Conservation (phyloP, 108 stramenopile genomes). For the Cyclotella baltica region DNA sequence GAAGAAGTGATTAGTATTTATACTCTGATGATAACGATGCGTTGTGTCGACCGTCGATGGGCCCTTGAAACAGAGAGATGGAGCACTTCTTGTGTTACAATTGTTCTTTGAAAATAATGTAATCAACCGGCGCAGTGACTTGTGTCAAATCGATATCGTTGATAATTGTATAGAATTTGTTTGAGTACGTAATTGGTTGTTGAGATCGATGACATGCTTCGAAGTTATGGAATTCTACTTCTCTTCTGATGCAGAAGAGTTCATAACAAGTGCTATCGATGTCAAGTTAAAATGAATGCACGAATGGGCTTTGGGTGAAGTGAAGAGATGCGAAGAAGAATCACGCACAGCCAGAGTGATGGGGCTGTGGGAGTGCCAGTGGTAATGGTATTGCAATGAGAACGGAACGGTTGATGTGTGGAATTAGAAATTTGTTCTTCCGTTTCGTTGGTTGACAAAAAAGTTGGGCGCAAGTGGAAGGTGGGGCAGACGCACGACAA, state of each 20-base stretch:
- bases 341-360: constrained; percentile 1
- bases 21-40: too few species aligned
- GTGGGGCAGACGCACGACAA: too few species aligned
- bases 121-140: constrained; percentile 15
- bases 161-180: not conserved
- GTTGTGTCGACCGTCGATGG: too few species aligned
- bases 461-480: too few species aligned
- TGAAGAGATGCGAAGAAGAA: not conserved
- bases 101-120: constrained; percentile 12
- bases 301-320: constrained; percentile 1
- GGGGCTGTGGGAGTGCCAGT: not conserved
- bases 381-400: too few species aligned
- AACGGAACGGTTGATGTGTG: too few species aligned
- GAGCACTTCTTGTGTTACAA: not conserved
- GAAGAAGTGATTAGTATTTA: not conserved
- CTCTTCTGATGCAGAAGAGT: not conserved
- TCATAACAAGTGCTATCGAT: not conserved
- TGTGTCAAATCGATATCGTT: constrained; percentile 9
- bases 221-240: not conserved
- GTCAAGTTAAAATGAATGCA: not conserved
- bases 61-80: too few species aligned
- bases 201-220: constrained; percentile 7
- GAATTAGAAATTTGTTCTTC: too few species aligned
- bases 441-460: too few species aligned
- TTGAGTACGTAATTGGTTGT: constrained; percentile 2